Percentiles rank a stretch among this genome's conserved stretches.
phyloP scores from a whole-genome alignment of 768 basidiomycete genomes.

The Favolaschia claudopus region DNA sequence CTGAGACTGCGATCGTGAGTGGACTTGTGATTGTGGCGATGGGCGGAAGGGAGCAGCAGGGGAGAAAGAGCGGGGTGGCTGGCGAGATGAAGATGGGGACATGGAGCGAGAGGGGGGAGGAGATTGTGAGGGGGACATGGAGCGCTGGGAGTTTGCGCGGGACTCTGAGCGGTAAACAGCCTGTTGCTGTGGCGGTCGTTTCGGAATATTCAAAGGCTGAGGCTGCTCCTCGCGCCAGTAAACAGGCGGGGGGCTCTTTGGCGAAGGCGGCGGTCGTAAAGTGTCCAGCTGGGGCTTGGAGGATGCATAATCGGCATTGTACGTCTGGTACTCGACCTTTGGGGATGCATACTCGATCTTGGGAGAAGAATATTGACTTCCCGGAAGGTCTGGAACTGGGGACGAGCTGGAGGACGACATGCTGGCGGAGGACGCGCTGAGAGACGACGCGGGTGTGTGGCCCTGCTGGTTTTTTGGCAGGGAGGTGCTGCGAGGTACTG shows the following conservation, averaged over 20 bases:
- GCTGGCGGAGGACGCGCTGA: slow-evolving; percentile 16
- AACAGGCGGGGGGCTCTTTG: slow-evolving; percentile 7
- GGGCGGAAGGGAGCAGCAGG: too few relatives aligned
- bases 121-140: neutral
- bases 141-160: neutral
- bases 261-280: neutral
- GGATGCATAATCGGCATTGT: too few relatives aligned
- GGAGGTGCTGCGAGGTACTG: slow-evolving; percentile 20
- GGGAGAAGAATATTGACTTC: too few relatives aligned
- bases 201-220: neutral
- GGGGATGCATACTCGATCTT: too few relatives aligned
- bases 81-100: too few relatives aligned
- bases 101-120: slow-evolving; percentile 9
- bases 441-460: slow-evolving; percentile 23
- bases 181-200: neutral
- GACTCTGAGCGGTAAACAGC: neutral
- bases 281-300: neutral
- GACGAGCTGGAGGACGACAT: slow-evolving; percentile 18
- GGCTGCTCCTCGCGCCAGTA: slow-evolving; percentile 16
- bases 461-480: slow-evolving; percentile 18
- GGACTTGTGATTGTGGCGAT: too few relatives aligned
- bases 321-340: too few relatives aligned
- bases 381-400: neutral
- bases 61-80: too few relatives aligned
- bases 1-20: too few relatives aligned